A percentile compares a stretch with the other conserved stretches of the same genome.
phyloP scores from a whole-genome alignment of 202 grass and related monocot genomes.

The Zizania palustris region DNA sequence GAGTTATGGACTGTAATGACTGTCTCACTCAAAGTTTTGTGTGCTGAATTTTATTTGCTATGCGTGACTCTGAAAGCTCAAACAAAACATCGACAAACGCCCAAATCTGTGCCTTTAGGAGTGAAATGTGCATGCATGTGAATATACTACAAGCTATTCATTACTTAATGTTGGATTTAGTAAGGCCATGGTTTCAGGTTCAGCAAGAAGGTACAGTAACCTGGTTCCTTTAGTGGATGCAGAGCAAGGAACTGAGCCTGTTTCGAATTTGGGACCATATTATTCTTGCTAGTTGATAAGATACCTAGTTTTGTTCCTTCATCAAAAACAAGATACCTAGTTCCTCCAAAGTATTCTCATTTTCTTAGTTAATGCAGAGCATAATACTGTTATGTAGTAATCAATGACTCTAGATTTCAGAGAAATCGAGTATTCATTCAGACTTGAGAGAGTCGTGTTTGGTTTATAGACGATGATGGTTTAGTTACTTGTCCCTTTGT shows the following conservation, averaged over 20 bases:
- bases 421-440: background rate
- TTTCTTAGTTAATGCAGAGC: background rate
- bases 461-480: background rate
- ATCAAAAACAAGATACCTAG: background rate
- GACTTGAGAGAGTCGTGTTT: background rate
- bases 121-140: background rate
- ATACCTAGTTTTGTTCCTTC: background rate
- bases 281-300: background rate
- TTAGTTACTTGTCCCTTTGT: background rate
- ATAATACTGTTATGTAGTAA: background rate
- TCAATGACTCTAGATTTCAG: background rate
- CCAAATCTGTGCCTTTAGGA: background rate
- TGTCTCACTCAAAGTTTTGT: background rate
- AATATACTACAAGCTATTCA: background rate
- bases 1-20: background rate
- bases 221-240: background rate
- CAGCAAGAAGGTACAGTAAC: background rate
- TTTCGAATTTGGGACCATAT: background rate
- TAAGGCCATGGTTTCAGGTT: background rate
- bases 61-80: background rate
- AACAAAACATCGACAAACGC: background rate
- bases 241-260: background rate
- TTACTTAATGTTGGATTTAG: background rate
- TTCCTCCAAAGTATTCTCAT: background rate
- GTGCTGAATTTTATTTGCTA: background rate